Conservation (phyloP, 495 filamentous ascomycete species). For the Astrothelium macrocarpum region DNA sequence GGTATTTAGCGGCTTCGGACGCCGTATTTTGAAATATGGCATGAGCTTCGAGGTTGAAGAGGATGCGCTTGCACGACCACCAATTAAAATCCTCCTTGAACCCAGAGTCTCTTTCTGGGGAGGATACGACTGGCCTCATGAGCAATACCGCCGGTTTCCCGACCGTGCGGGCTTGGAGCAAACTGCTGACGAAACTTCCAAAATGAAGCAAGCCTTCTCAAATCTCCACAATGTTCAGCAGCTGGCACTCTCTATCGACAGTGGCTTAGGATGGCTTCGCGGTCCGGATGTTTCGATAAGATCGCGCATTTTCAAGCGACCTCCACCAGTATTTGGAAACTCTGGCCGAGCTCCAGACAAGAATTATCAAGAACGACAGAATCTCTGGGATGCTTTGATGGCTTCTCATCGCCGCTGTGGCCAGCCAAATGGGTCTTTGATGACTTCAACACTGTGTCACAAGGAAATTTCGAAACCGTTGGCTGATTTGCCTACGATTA, state of each 20-base stretch:
- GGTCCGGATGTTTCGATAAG: constrained; percentile 34
- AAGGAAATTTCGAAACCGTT: not conserved
- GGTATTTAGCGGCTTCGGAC: constrained; percentile 42
- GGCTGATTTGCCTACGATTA: not conserved
- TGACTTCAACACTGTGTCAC: not conserved
- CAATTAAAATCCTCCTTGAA: constrained; percentile 35
- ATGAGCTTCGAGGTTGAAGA: constrained; percentile 48
- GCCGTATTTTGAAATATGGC: constrained; percentile 41
- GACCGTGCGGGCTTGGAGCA: constrained; percentile 40
- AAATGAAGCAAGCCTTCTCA: constrained; percentile 40
- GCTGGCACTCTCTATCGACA: constrained; percentile 46
- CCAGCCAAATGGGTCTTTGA: not conserved
- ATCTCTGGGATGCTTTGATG: constrained; percentile 28
- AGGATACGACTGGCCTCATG: constrained; percentile 42
- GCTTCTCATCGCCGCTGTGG: constrained; percentile 8
- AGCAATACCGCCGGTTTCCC: constrained; percentile 40
- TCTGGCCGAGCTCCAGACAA: constrained; percentile 18
- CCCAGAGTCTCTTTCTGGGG: constrained; percentile 40
- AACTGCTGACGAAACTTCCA: constrained; percentile 42
- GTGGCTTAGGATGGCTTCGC: constrained; percentile 47
- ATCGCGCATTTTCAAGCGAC: constrained; percentile 19
- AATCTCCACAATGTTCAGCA: constrained; percentile 36
- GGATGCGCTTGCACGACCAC: constrained; percentile 29
- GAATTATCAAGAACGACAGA: constrained; percentile 18
- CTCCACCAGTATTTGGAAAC: constrained; percentile 25